phyloP scores from a whole-genome alignment of 1,284 basidiomycete genomes.

The Trametes sp. region DNA sequence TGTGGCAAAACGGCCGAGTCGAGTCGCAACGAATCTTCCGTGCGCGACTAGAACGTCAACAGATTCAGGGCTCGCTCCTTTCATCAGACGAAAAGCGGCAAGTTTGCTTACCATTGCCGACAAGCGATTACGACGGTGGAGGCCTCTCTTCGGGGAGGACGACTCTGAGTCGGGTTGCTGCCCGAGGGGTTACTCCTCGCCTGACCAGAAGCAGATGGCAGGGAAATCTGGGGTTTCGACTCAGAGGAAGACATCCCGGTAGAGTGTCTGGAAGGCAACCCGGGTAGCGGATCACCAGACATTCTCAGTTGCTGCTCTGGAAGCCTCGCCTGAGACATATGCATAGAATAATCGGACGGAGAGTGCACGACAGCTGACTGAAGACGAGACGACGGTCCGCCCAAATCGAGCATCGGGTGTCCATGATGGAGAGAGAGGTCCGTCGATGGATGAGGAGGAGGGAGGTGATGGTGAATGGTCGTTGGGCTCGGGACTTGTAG shows the following conservation, averaged over 20 bases:
- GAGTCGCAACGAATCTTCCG: conserved; percentile 88
- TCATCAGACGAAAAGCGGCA: conserved; percentile 18
- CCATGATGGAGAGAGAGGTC: conserved; percentile 38
- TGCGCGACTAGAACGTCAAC: conserved; percentile 61
- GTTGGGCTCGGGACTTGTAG: conserved; percentile 41
- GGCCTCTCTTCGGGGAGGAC: conserved; percentile 61
- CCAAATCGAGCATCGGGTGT: conserved; percentile 39
- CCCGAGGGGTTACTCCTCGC: conserved; percentile 31
- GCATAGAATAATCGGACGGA: conserved; percentile 39
- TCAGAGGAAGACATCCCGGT: conserved; percentile 35
- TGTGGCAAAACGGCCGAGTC: conserved; percentile 78
- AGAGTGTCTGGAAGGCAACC: conserved; percentile 35
- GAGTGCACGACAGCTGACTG: conserved; percentile 37
- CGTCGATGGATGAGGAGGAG: conserved; percentile 30
- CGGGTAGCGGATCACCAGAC: conserved; percentile 33
- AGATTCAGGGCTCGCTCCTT: conserved; percentile 34
- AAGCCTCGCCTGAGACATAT: conserved; percentile 40
- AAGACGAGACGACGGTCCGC: conserved; percentile 33
- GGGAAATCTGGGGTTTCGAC: conserved; percentile 34
- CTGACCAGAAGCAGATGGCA: conserved; percentile 31
- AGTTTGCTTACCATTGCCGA: conserved; percentile 46
- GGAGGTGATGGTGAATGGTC: conserved; percentile 36
- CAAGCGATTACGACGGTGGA: conserved; percentile 67
- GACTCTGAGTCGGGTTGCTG: conserved; percentile 36
- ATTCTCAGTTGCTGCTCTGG: conserved; percentile 37